phyloP scores from a whole-genome alignment of 1,284 basidiomycete species.

The Marasmius oreades region DNA sequence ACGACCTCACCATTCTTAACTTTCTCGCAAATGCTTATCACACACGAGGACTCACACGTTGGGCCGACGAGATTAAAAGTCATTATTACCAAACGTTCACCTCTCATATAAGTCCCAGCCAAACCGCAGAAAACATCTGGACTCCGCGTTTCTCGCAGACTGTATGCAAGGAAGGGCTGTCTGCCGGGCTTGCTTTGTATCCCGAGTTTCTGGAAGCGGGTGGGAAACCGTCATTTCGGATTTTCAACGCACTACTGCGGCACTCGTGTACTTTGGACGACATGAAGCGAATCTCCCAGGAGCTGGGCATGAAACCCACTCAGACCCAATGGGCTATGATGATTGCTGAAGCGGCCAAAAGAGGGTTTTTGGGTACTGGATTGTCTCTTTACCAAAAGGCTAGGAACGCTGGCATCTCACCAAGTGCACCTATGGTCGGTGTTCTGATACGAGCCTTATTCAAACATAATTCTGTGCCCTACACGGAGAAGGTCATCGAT shows the following conservation, averaged over 20 bases:
- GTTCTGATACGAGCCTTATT: constrained; percentile 53
- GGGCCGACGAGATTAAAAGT: constrained; percentile 5
- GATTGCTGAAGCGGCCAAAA: constrained; percentile 43
- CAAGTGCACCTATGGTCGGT: constrained; percentile 45
- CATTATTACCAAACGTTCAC: constrained; percentile 7
- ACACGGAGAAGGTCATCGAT: constrained; percentile 40
- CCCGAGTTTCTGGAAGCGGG: constrained; percentile 24
- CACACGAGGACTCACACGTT: constrained; percentile 19
- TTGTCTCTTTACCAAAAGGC: constrained; percentile 46
- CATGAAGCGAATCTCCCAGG: constrained; percentile 38
- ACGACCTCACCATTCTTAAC: constrained; percentile 37
- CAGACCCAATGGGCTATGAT: constrained; percentile 48
- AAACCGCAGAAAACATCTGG: constrained; percentile 10
- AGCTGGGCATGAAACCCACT: constrained; percentile 36
- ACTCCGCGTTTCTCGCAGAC: constrained; percentile 19
- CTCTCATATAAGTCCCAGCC: not conserved
- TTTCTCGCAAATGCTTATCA: constrained; percentile 42
- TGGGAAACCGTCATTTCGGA: constrained; percentile 24
- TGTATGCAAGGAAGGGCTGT: constrained; percentile 25
- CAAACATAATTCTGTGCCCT: constrained; percentile 27
- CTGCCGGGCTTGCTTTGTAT: constrained; percentile 24
- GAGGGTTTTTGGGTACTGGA: constrained; percentile 34
- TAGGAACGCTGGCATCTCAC: constrained; percentile 36
- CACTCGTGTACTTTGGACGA: constrained; percentile 34
- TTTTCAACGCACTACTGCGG: constrained; percentile 35